A percentile compares a stretch with the other conserved stretches of the same genome.
These are phyloP conservation scores for Alternaria ventricosa DNA, from an alignment of 2,329 filamentous ascomycete species.

Conservation along the genomic window DNA sequence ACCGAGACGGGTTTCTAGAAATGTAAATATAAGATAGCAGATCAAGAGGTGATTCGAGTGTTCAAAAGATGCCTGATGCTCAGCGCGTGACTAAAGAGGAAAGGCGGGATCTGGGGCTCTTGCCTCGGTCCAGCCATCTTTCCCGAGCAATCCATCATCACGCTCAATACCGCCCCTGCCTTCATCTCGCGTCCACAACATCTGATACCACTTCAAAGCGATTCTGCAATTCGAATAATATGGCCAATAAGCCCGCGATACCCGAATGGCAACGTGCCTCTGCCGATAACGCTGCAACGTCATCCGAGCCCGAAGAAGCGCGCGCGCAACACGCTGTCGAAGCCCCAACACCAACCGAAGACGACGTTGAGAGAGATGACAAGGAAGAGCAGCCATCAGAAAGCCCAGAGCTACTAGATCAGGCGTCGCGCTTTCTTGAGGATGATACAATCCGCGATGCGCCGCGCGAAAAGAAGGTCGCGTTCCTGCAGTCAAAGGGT, in stretches of 20 bases:
- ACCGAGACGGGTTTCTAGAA: slow-evolving; percentile 66
- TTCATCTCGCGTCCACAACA: slow-evolving; percentile 2
- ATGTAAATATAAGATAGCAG: neutral
- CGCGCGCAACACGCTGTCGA: slow-evolving; percentile 21
- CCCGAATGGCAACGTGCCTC: slow-evolving; percentile 47
- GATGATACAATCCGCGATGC: slow-evolving; percentile 75
- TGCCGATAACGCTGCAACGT: slow-evolving; percentile 12
- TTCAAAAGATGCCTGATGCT: neutral
- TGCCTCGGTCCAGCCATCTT: slow-evolving; percentile 31
- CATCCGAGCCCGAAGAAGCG: slow-evolving; percentile 18
- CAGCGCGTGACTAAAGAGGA: slow-evolving; percentile 4
- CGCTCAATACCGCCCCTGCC: slow-evolving; percentile 6
- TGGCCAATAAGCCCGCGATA: slow-evolving; percentile 35
- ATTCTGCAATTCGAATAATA: neutral
- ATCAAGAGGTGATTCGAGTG: neutral
- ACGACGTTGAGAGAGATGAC: slow-evolving; percentile 6
- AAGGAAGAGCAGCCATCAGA: slow-evolving; percentile 6
- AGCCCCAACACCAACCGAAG: slow-evolving; percentile 20
- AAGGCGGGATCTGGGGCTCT: slow-evolving; percentile 10
- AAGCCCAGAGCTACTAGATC: slow-evolving; percentile 57
- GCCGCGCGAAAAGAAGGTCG: slow-evolving; percentile 72
- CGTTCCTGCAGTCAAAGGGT: slow-evolving; percentile 80
- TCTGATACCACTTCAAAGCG: neutral
- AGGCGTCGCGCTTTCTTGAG: slow-evolving; percentile 77
- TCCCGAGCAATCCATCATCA: slow-evolving; percentile 20